Evolutionary conservation across 306 rosid species (phyloP).

Genomic region (Psophocarpus tetragonolobus): DNA sequence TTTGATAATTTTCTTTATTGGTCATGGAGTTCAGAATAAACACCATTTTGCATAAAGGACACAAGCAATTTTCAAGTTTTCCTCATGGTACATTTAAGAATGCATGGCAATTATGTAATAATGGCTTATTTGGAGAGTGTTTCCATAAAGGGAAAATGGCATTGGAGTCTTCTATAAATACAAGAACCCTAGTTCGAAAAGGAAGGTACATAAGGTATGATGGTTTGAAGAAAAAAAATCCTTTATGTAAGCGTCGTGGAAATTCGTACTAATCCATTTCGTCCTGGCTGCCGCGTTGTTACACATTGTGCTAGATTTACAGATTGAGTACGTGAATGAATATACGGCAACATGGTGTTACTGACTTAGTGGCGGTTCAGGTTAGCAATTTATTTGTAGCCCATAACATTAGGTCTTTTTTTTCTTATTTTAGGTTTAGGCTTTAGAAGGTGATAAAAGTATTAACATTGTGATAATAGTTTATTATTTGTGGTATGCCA

Average conservation of each 20-base stretch:
- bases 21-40: conserved; percentile 15
- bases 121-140: conserved; percentile 36
- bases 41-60: not conserved
- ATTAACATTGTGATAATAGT: not conserved
- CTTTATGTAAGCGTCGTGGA: conserved; percentile 49
- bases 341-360: not conserved
- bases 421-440: not conserved
- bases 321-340: not conserved
- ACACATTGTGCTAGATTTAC: conserved; percentile 53
- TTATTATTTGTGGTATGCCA: not conserved
- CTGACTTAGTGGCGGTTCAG: not conserved
- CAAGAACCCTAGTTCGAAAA: conserved; percentile 22
- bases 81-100: not conserved
- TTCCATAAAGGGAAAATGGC: conserved; percentile 37
- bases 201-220: conserved; percentile 44
- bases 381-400: not conserved
- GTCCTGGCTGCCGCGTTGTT: conserved; percentile 49
- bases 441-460: not conserved
- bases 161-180: conserved; percentile 17
- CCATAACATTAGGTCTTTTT: not conserved
- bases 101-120: conserved; percentile 1
- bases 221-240: conserved; percentile 37
- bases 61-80: not conserved
- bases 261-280: conserved; percentile 60
- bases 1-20: not conserved